Base-by-base conservation (phyloP, 495 filamentous ascomycete species). In the Apodospora peruviana region DNA sequence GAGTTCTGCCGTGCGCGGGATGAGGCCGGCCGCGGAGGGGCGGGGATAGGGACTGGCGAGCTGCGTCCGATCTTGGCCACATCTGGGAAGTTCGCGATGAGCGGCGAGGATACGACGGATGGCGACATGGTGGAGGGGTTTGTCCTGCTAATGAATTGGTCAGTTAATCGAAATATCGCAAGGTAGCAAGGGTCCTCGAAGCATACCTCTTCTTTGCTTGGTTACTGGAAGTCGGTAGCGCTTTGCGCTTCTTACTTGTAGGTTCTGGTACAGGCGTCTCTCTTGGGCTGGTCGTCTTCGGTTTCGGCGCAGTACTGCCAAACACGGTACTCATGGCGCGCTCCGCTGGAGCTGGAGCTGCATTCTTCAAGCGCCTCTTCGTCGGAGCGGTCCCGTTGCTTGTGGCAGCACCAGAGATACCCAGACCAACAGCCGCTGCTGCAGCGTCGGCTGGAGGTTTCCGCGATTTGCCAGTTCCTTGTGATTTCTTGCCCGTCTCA, bases 351-450 rank as follows among this genome's bases (percentile, higher is more conserved):
- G 77, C 65, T 71, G 12, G 53, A 72, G 45, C 87, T 14, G 19
- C 84, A 38, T 93, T 88, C n/a, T 86, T 81, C 67, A 86, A 94
- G 38, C 88, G 82, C 51, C 87, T 76, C 65, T 95, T 96, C 11
- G 79, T 62, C 27, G 79, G 73, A 8, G 75, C 73, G 44, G 74
- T 70, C 2, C 66, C 69, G 47, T 71, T 70, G 27, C 66, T 48
- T 20, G 71, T 62, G 32, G 70, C 73, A 10, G 58, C 45, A 12
- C 59, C 58, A 29, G 71, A 60, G 43, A 83, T 81, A 16, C 78
- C 81, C 20, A 82, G 65, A 21, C 79, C 79, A n/a, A 76, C 61
- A n/a, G 59, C 58, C 22, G 60, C 51, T 32, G 66, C 54, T 9
- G 72, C 57, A 40, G 52, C 47, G 21, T 79, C 76, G 24, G 79